Evolutionary conservation across 2,329 filamentous ascomycete species (phyloP), one percentile per base, ranked within the genome.

Genomic region (Curvularia lunata): DNA sequence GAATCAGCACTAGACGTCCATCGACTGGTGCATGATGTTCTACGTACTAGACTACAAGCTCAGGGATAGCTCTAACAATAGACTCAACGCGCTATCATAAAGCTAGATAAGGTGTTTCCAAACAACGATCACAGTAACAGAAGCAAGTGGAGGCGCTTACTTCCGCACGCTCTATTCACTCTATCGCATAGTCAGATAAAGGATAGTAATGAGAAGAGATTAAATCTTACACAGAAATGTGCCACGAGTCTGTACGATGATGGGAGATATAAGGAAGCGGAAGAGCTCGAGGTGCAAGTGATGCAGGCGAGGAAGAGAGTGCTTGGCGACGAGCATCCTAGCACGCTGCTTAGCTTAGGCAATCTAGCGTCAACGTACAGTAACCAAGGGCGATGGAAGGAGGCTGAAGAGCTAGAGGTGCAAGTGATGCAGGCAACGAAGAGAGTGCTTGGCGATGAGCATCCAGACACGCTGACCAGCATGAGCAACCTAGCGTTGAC

Each of bases 1-100:
- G 50, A 62, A 25, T 56, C 46, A n/a, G 50, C 52, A 34, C 32
- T 62, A 23, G 56, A 67, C 52, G 8, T 64, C 10, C 56, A 65
- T 48, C 54, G 25, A 47, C 48, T 64, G 41, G 64, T 66, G 43
- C 63, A 64, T 48, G 12, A 41, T 13, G 54, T 59, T 28, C 23
- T 53, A 42, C 46, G 56, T 34, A 27, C 53, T 18, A 30, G 45
- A 57, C 56, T 65, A 16, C 37, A 56, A n/a, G 47, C 56, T 19
- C 40, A 59, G 30, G 54, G 49, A 21, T 16, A 10, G 34, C 40
- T 64, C 4, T 16, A 41, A 5, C 12, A 61, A 52, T 65, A 28
- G 52, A 65, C 43, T 16, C 25, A 61, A 27, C 34, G 32, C 4
- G 45, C 58, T 38, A 56, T 62, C 48, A 48, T 23, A 38, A 54